Percentiles rank a stretch among this genome's conserved stretches.
phyloP scores from a whole-genome alignment of 2,329 filamentous ascomycete species.

The Fusarium newnesense region DNA sequence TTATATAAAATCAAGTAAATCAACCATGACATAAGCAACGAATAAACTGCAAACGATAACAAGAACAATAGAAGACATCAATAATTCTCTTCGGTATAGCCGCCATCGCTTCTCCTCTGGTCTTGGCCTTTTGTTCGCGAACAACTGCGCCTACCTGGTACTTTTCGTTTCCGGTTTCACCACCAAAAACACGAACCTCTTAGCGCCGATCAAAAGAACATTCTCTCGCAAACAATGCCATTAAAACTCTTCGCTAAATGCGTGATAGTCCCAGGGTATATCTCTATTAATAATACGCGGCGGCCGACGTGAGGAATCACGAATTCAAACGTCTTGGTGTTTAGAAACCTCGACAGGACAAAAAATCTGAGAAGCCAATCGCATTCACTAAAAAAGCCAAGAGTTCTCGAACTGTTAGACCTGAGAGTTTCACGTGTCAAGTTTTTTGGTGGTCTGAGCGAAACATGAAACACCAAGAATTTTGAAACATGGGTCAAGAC shows the following conservation, averaged over 20 bases:
- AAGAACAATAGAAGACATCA: background rate
- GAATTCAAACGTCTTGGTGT: background rate
- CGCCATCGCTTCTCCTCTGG: rapidly evolving
- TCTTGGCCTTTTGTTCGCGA: background rate
- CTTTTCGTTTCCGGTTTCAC: background rate
- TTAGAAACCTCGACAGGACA: background rate
- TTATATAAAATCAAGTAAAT: rapidly evolving
- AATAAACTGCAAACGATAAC: background rate
- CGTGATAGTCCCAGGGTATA: background rate
- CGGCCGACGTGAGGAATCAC: background rate
- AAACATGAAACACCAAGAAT: conserved; percentile 22
- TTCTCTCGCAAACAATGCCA: background rate
- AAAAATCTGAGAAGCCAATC: conserved; percentile 1
- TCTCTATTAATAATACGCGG: background rate
- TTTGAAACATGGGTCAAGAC: conserved; percentile 7
- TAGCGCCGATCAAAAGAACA: background rate
- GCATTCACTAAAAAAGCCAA: background rate
- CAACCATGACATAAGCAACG: rapidly evolving
- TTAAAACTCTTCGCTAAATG: background rate
- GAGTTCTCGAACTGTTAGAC: background rate
- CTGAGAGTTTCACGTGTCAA: background rate
- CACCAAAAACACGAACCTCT: background rate
- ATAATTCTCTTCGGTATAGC: rapidly evolving
- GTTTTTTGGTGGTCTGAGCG: conserved; percentile 10
- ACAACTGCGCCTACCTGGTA: background rate